phyloP scores from a whole-genome alignment of 805 yeast genomes.

The Hemisphaericaspora nanyangensis region DNA sequence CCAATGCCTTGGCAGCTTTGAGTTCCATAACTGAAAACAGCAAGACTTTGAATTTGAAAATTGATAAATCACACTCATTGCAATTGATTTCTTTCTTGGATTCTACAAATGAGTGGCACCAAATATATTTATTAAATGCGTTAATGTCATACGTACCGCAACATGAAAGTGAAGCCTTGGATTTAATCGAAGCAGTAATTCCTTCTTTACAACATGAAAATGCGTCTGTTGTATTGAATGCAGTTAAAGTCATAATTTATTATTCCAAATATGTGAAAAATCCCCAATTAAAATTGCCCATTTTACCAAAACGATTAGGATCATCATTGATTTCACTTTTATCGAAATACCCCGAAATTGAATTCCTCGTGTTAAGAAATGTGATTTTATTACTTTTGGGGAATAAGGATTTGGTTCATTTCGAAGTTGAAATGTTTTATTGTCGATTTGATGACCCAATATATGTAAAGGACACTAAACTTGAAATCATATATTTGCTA shows the following conservation, averaged over 20 bases:
- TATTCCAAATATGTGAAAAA: conserved; percentile 64
- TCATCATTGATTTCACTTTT: conserved; percentile 65
- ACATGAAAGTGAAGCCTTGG: conserved; percentile 58
- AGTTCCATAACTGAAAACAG: conserved; percentile 58
- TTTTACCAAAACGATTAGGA: conserved; percentile 56
- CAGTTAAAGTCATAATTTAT: conserved; percentile 70
- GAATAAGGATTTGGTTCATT: conserved; percentile 52
- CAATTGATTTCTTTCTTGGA: conserved; percentile 31
- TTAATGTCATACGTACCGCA: conserved; percentile 71
- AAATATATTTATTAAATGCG: conserved; percentile 60
- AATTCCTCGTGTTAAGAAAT: conserved; percentile 77
- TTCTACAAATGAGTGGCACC: conserved; percentile 66
- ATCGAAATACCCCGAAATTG: conserved; percentile 76
- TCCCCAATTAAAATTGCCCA: conserved; percentile 53
- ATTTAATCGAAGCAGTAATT: conserved; percentile 57
- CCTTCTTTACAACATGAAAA: conserved; percentile 80
- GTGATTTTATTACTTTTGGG: conserved; percentile 70
- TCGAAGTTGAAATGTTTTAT: conserved; percentile 79
- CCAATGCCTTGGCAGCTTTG: conserved; percentile 69
- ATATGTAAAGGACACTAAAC: conserved; percentile 83
- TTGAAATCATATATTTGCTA: conserved; percentile 78
- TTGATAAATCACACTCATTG: conserved; percentile 45
- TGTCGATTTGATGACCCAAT: conserved; percentile 82
- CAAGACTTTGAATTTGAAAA: conserved; percentile 45
- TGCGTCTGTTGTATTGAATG: conserved; percentile 74